Evolutionary conservation across 768 basidiomycete species (phyloP), one percentile per base, ranked within the genome.

Genomic region (Tylopilus subfusipes): DNA sequence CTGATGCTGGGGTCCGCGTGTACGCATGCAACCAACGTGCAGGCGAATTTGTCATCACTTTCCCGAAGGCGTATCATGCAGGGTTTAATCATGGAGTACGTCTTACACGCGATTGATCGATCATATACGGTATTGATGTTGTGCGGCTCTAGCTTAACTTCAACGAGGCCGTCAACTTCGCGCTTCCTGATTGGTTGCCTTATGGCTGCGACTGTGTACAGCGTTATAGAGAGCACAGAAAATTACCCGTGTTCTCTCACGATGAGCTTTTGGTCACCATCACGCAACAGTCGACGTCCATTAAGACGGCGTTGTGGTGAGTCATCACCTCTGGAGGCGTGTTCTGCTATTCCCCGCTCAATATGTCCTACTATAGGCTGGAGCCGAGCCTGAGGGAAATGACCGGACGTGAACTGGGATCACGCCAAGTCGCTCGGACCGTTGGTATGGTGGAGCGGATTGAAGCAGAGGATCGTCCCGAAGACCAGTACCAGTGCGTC

Each of bases 131-230:
- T 43, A 48, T 54, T 64, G 62, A 70, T 58, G 61, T 67, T 57
- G 59, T 64, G 55, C 65, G 55, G 59, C 61, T 34, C 18, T 64
- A 97, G 94, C 75, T 98, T 64, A 99, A 99, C 74, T 95, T 98
- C 77, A 98, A 98, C 69, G 97, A 98, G 75, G 97, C 96, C 4
- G 96, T 98, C 65, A 98, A 99, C 71, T 98, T 98, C 65, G 96
- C 97, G 12, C 76, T 97, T 25, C 92, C 94, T 24, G 93, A 98
- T 68, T 99, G 97, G 97, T 75, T 98, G 43, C 77, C 87, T 9
- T 84, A 82, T 58, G 97, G 91, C 33, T 81, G 89, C 38, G 90
- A 90, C 53, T 97, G 93, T 66, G 93, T 95, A 13, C 80, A 86
- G 65, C 82, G 91, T 40, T 98, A 99, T 70, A 85, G 91, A 63